Evolutionary conservation across 495 filamentous ascomycete species (phyloP).

Genomic region (Aspergillus mulundensis): DNA sequence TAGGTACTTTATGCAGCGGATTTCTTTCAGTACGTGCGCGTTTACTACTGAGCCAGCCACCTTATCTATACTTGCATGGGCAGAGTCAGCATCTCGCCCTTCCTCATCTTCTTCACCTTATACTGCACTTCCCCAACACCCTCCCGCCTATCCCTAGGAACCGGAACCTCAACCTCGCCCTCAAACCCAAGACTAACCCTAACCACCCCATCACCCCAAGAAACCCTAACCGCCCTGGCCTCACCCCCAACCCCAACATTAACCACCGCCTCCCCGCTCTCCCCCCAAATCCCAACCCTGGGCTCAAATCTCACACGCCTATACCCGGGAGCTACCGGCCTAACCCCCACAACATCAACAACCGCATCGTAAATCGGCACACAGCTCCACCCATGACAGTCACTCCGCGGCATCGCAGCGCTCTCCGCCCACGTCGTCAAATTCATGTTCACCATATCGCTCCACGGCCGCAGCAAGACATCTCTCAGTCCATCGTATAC

Average conservation of each 20-base stretch:
- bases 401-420: conserved; percentile 21
- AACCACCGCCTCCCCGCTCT: too few relatives aligned
- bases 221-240: not conserved
- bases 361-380: conserved; percentile 25
- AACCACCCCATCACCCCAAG: not conserved
- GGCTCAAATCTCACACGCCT: conserved; percentile 20
- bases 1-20: not conserved
- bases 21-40: not conserved
- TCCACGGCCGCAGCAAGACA: conserved; percentile 20
- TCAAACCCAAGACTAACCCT: not conserved
- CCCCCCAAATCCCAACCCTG: not conserved
- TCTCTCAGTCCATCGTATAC: conserved; percentile 18
- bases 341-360: conserved; percentile 19
- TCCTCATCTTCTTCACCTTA: not conserved
- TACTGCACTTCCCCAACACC: not conserved
- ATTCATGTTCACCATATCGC: conserved; percentile 19
- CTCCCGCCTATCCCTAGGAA: not conserved
- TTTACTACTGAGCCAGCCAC: too few relatives aligned
- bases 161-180: not conserved
- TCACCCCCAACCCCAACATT: not conserved
- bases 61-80: not conserved
- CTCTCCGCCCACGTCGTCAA: conserved; percentile 29
- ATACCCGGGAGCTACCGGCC: conserved; percentile 17
- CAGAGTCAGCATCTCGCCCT: not conserved
- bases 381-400: conserved; percentile 30